These are phyloP conservation scores for Arthrobotrys sphaeroides DNA, from an alignment of 2,329 filamentous ascomycete genomes.

Conservation along the genomic window DNA sequence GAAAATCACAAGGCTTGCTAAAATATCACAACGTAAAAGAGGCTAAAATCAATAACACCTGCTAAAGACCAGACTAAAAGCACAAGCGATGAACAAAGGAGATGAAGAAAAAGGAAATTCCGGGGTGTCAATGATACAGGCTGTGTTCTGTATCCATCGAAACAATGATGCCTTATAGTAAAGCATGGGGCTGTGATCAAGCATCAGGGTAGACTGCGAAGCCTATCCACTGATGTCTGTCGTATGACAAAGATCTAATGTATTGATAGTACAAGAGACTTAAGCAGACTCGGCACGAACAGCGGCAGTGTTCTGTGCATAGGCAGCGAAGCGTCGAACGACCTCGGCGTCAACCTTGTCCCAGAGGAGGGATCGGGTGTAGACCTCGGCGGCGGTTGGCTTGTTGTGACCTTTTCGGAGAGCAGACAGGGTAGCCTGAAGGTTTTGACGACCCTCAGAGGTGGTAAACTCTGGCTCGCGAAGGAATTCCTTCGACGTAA, in stretches of 20 bases:
- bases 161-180: not conserved
- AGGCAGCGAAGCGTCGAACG: constrained; percentile 81
- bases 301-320: constrained; percentile 56
- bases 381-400: constrained; percentile 83
- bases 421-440: constrained; percentile 80
- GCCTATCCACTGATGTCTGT: constrained; percentile 37
- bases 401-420: constrained; percentile 76
- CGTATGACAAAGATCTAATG: constrained; percentile 34
- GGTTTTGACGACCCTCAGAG: constrained; percentile 75
- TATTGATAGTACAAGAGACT: constrained; percentile 18
- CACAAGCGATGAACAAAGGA: constrained; percentile 20
- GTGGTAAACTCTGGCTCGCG: constrained; percentile 68
- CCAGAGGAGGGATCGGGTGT: constrained; percentile 91
- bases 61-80: constrained; percentile 13
- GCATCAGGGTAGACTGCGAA: constrained; percentile 27
- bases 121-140: constrained; percentile 48
- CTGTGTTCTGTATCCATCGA: constrained; percentile 51
- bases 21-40: constrained; percentile 41
- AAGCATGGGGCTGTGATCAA: constrained; percentile 14
- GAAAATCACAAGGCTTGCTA: constrained; percentile 51
- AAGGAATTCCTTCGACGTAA: constrained; percentile 78
- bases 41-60: constrained; percentile 38
- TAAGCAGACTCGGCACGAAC: constrained; percentile 48
- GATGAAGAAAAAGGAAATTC: constrained; percentile 20
- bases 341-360: constrained; percentile 92